Evolutionary conservation across 306 rosid species (phyloP), one percentile per base, ranked within the genome.

Genomic region (Vigna trinervia): DNA sequence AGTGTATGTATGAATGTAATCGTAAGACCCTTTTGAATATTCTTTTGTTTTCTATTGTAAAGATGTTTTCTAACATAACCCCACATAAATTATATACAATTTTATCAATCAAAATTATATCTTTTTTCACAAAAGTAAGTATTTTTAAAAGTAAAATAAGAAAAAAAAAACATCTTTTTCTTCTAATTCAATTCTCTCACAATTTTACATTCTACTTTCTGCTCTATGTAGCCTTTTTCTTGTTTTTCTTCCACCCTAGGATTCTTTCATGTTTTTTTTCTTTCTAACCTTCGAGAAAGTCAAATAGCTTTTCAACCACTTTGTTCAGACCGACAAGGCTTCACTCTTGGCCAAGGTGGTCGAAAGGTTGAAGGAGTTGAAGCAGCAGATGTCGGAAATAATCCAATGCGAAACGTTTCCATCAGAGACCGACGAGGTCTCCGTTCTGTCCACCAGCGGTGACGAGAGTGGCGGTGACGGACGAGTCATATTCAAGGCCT

Each of bases 321-420:
- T 15, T 50, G 56, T 38, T 20, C 89, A 95, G 98, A 95, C 97
- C 23, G 98, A 95, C 84, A 95, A 95, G 78, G 98, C 98, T 22
- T 92, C 98, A 0, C 93, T 95, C 20, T 88, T 95, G 0, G 97
- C 92, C 12, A 95, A 95, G 80, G 98, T 95, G 11, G 97, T 95
- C 2, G 85, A 95, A 54, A 75, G 98, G 72, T 93, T 95, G 84
- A 92, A 80, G 74, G 97, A 95, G 82, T 84, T 95, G 2, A 95
- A 92, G 70, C 89, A 90, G 28, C 87, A 92, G 82, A 86, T 93
- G 1, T 88, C 91, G 0, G 87, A 82, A 23, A 82, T 92, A 30
- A 79, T 91, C 0, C 90, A 82, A 43, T 79, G 89, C 0, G 96
- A 95, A 60, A 88, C 89, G 39, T 69, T 95, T 68, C 98, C 98